phyloP scores from a whole-genome alignment of 2,329 filamentous ascomycete species.

The Botryosphaeria dothidea region DNA sequence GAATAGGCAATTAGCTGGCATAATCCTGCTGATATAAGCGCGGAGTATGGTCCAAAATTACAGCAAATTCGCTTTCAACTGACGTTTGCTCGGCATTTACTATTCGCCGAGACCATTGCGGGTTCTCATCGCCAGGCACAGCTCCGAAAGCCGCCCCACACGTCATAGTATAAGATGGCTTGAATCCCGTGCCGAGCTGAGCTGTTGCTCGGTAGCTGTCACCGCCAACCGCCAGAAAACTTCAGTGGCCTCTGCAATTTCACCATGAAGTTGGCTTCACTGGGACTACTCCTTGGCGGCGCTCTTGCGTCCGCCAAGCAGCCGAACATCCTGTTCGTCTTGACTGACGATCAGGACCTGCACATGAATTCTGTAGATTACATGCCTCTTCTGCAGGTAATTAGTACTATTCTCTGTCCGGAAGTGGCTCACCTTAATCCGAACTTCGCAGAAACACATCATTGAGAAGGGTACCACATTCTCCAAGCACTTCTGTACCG shows the following conservation, averaged over 20 bases:
- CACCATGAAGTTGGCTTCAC: slow-evolving; percentile 1
- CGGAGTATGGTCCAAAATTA: background rate
- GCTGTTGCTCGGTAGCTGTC: background rate
- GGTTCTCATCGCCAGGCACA: background rate
- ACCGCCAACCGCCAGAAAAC: background rate
- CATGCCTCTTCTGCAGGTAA: slow-evolving; percentile 54
- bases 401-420: background rate
- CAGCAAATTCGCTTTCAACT: background rate
- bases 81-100: background rate
- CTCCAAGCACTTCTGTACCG: slow-evolving; percentile 65
- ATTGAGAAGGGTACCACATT: slow-evolving; percentile 61
- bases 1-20: background rate
- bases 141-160: background rate
- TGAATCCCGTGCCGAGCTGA: background rate
- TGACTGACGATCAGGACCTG: slow-evolving; percentile 69
- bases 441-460: slow-evolving; percentile 48
- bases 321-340: slow-evolving; percentile 64
- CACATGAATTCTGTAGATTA: slow-evolving; percentile 63
- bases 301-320: slow-evolving; percentile 15
- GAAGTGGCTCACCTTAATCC: too few relatives aligned
- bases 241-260: background rate
- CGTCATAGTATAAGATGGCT: background rate
- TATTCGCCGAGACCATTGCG: background rate
- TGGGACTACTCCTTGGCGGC: slow-evolving; percentile 5
- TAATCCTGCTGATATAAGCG: background rate